Conservation (phyloP, 208 protist genomes). For the Acanthamoeba healyi region DNA sequence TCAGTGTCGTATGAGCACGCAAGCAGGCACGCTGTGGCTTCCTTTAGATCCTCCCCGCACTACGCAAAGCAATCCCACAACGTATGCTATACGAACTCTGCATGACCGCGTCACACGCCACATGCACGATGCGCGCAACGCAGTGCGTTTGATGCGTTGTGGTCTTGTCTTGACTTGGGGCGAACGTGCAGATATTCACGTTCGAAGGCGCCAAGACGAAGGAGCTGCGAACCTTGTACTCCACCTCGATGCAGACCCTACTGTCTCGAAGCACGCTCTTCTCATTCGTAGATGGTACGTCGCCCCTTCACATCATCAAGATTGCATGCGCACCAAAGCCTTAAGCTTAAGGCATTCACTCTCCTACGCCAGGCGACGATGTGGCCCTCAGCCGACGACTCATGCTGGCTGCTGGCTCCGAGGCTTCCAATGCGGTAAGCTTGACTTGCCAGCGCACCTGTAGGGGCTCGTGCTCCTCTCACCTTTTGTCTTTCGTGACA, state of each 20-base stretch:
- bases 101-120: not conserved
- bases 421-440: not conserved
- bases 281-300: not conserved
- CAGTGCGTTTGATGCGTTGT: too few species aligned
- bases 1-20: constrained; percentile 6
- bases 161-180: not conserved
- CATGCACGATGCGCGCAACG: not conserved
- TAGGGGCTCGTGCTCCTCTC: too few species aligned
- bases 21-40: not conserved
- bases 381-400: not conserved
- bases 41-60: not conserved
- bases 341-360: not conserved
- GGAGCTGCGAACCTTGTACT: constrained; percentile 8
- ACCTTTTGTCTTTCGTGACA: not conserved
- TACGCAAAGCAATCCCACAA: constrained; percentile 12
- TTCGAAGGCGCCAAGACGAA: not conserved
- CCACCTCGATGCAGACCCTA: not conserved
- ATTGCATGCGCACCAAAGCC: not conserved
- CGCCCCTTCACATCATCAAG: not conserved
- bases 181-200: not conserved
- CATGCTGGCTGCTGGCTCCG: not conserved
- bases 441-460: not conserved
- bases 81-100: not conserved
- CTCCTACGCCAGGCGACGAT: not conserved
- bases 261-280: constrained; percentile 4